Evolutionary conservation across 2,329 filamentous ascomycete species (phyloP).

Genomic region (Ceratocystis smalleyi): DNA sequence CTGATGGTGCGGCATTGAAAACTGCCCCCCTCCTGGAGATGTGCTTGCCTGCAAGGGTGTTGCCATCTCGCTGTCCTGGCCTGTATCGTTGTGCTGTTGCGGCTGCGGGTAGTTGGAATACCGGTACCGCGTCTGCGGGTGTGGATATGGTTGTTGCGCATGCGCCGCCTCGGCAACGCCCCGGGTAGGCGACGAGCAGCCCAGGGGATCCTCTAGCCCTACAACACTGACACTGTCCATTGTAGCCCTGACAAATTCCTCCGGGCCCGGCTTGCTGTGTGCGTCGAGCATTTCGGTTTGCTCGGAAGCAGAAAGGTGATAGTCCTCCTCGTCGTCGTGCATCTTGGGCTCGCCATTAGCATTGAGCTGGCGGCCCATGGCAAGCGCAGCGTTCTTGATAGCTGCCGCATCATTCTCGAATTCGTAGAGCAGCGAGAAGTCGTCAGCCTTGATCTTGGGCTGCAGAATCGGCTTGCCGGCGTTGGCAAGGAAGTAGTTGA

Average conservation of each 20-base stretch:
- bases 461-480: background rate
- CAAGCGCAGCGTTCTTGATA: background rate
- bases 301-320: background rate
- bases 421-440: background rate
- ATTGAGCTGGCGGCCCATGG: constrained; percentile 2
- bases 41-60: background rate
- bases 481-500: constrained; percentile 20
- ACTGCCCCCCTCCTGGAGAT: background rate
- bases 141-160: background rate
- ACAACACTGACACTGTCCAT: background rate
- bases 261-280: background rate
- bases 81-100: background rate
- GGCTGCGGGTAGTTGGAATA: background rate
- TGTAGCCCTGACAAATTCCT: background rate
- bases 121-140: background rate
- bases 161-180: background rate
- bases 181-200: background rate
- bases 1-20: background rate
- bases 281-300: background rate
- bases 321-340: background rate
- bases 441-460: background rate
- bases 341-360: constrained; percentile 4
- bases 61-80: background rate
- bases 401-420: background rate
- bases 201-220: background rate